Conservation (phyloP, 495 filamentous ascomycete species). For the Astrothelium subdiscretum region DNA sequence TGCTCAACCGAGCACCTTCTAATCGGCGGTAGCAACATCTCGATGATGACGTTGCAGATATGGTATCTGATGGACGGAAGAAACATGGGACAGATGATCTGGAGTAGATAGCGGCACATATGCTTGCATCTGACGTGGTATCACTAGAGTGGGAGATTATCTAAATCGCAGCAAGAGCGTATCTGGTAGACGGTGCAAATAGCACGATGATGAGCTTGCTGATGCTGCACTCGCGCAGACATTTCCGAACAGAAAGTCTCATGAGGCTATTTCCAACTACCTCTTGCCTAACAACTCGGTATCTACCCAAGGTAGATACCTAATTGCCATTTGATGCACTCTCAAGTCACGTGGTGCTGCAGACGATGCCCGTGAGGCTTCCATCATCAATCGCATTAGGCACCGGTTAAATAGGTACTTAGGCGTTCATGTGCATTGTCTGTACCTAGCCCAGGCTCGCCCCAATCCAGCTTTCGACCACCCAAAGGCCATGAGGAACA, state of each 20-base stretch:
- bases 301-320: no score
- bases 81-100: not conserved
- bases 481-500: not conserved
- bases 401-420: not conserved
- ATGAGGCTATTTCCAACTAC: no score
- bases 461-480: not conserved
- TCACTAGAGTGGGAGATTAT: no score
- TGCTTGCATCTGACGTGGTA: no score
- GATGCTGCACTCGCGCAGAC: no score
- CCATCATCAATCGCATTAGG: not conserved
- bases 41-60: not conserved
- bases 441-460: not conserved
- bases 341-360: not conserved
- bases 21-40: not conserved
- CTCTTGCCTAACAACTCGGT: no score
- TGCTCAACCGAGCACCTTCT: not conserved
- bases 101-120: not conserved
- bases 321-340: no score
- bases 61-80: not conserved
- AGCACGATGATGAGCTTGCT: no score
- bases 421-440: not conserved
- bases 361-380: no score
- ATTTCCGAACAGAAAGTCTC: no score
- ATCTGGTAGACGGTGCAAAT: no score
- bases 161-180: no score